Percentiles rank a stretch among this genome's conserved stretches.
Evolutionary conservation across 2,329 filamentous ascomycete species (phyloP).

Genomic region (Colletotrichum spaethianum): DNA sequence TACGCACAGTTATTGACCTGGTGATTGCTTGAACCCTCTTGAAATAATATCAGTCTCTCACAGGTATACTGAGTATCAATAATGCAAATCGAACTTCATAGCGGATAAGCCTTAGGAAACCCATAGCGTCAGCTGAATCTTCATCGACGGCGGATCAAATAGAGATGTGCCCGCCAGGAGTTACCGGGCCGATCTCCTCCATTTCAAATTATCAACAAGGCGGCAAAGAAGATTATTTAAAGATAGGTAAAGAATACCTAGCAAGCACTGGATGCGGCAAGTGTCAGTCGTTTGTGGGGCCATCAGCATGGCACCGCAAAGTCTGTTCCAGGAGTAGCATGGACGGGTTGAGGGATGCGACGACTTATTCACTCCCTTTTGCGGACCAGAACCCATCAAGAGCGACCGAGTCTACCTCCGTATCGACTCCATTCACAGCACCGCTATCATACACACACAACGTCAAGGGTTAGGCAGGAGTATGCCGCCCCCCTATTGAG

Average conservation of each 20-base stretch:
- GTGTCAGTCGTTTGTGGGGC: neutral
- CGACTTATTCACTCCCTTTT: neutral
- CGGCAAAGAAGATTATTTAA: neutral
- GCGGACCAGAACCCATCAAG: neutral
- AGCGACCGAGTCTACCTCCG: neutral
- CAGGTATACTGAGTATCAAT: too few relatives aligned
- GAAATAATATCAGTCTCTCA: too few relatives aligned
- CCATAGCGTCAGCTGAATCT: neutral
- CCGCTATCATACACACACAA: neutral
- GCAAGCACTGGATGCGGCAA: neutral
- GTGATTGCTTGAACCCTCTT: neutral
- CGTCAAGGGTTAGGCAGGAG: neutral
- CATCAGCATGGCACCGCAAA: neutral
- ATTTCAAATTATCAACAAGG: too few relatives aligned
- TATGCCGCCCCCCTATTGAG: neutral
- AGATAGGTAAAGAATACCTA: neutral
- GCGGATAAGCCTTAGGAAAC: neutral
- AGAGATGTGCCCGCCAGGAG: neutral
- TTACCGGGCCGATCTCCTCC: too few relatives aligned
- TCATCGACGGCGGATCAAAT: neutral
- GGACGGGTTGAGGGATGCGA: neutral
- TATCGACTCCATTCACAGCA: neutral
- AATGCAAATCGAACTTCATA: neutral
- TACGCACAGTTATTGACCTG: neutral
- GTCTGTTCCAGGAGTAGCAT: neutral